Evolutionary conservation across 306 rosid genomes (phyloP), one percentile per base, ranked within the genome.

Genomic region (Aeschynomene evenia): DNA sequence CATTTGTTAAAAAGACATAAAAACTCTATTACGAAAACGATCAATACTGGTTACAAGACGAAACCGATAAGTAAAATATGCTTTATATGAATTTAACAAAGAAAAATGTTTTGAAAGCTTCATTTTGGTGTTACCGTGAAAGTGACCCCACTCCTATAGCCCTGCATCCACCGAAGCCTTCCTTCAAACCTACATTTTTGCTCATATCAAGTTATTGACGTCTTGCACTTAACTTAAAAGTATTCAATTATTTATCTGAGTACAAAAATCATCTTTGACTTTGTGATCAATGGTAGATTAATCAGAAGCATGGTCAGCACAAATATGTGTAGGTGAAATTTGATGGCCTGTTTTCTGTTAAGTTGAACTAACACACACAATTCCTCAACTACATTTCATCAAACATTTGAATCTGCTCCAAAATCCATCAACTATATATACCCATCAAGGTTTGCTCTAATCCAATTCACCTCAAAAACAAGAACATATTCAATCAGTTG

Each of bases 361-460:
- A 14, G 70, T 63, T 62, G 54, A 72, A 61, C 70, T 72, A 72
- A 50, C 63, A 7, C 0, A 3, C 7, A 7, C 37, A 49, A 13
- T 7, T 7, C 42, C 70, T 16, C 70, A 72, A 51, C 77, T 20
- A 62, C 33, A 62, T 50, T 37, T 52, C n/a, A 62, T 62, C 70
- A 36, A 62, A 72, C 77, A 46, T 23, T 28, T 3, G 19, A 18
- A 45, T 16, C 42, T 9, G 18, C 40, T 26, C 7, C 70, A 58
- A 18, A 13, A 18, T 29, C 43, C 9, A 14, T 15, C 31, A 15
- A 11, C 48, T 49, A 49, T 31, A 61, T 11, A 72, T 48, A n/a
- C 31, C 69, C 49, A 37, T 34, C 21, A n/a, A n/a, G 28, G 9
- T 60, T 46, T 5, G 48, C 14, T 7, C 9, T 33, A 9, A 34